A percentile compares a stretch with the other conserved stretches of the same genome.
phyloP scores from a whole-genome alignment of 352 stramenopile genomes.

The Phytophthora hibernalis region DNA sequence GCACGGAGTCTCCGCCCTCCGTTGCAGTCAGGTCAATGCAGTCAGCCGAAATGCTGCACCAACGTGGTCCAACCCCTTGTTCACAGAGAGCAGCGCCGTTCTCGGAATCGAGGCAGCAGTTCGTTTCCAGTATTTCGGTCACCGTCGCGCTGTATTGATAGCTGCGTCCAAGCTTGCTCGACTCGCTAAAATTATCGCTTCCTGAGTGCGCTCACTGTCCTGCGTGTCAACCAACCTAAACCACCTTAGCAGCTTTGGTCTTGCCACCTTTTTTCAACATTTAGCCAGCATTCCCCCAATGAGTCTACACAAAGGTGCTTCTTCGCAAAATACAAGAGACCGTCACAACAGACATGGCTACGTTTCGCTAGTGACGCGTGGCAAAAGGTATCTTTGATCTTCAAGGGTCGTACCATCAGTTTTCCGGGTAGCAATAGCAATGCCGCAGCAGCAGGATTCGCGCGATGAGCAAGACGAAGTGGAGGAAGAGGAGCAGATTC shows the following conservation, averaged over 20 bases:
- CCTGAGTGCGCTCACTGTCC: neutral
- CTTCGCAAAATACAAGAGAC: too few relatives aligned
- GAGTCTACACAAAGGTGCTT: too few relatives aligned
- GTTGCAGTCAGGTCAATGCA: slow-evolving; percentile 15
- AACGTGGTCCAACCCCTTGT: slow-evolving; percentile 6
- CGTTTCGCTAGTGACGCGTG: slow-evolving; percentile 22
- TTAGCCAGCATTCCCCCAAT: too few relatives aligned
- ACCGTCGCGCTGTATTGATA: slow-evolving; percentile 33
- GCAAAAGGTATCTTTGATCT: slow-evolving; percentile 32
- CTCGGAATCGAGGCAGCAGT: slow-evolving; percentile 30
- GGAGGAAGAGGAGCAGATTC: slow-evolving; percentile 45
- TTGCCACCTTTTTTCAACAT: neutral
- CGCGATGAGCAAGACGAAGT: slow-evolving; percentile 30
- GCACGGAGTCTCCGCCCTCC: slow-evolving; percentile 4
- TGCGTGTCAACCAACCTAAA: neutral
- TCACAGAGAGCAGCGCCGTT: slow-evolving; percentile 15
- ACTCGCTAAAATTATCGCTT: slow-evolving; percentile 35
- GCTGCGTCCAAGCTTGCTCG: slow-evolving; percentile 2
- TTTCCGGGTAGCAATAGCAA: slow-evolving; percentile 2
- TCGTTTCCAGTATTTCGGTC: slow-evolving; percentile 37
- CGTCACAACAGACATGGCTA: slow-evolving; percentile 21
- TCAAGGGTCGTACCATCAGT: slow-evolving; percentile 20
- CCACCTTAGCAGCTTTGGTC: neutral
- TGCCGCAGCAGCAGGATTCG: slow-evolving; percentile 32
- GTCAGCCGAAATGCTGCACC: neutral